These are phyloP conservation scores for Bryoglossum gracile DNA, from an alignment of 495 filamentous ascomycete species.

Conservation along the genomic window DNA sequence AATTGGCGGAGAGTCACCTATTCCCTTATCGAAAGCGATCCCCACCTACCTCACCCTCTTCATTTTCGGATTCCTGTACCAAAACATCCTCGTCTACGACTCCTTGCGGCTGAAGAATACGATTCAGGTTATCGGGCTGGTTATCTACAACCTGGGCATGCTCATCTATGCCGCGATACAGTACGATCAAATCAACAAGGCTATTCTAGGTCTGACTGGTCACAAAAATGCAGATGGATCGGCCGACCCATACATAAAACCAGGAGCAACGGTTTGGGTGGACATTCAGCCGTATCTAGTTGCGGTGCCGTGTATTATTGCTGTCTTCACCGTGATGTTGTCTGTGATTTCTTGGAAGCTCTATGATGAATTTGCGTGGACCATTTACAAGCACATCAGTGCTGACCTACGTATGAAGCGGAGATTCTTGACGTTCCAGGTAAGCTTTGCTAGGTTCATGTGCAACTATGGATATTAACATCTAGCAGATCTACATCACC, in stretches of 20 bases:
- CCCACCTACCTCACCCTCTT: slow-evolving; percentile 92
- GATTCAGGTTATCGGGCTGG: slow-evolving; percentile 95
- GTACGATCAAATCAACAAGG: slow-evolving; percentile 75
- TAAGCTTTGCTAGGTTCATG: slow-evolving; percentile 29
- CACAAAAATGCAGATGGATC: too few species aligned
- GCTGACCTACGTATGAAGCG: slow-evolving; percentile 96
- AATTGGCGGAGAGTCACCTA: slow-evolving; percentile 2
- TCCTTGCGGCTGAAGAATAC: slow-evolving; percentile 93
- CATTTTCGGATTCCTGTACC: slow-evolving; percentile 93
- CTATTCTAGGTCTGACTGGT: slow-evolving; percentile 40
- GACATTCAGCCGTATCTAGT: slow-evolving; percentile 68
- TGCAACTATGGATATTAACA: slow-evolving; percentile 27
- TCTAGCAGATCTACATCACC: slow-evolving; percentile 97
- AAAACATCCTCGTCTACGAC: slow-evolving; percentile 83
- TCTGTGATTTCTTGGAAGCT: slow-evolving; percentile 81
- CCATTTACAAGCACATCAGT: slow-evolving; percentile 98
- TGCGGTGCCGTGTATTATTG: slow-evolving; percentile 79
- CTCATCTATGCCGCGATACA: slow-evolving; percentile 90
- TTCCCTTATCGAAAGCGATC: slow-evolving; percentile 56
- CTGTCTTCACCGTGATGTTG: slow-evolving; percentile 63
- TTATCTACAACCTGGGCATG: slow-evolving; percentile 82
- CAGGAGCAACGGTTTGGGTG: slow-evolving; percentile 49
- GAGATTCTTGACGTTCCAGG: slow-evolving; percentile 93
- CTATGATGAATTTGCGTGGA: slow-evolving; percentile 98
- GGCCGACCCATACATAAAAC: slow-evolving; percentile 26